A percentile compares a stretch with the other conserved stretches of the same genome.
Conservation (phyloP, 129 eudicot species). For the Chrysanthemum makinoi region DNA sequence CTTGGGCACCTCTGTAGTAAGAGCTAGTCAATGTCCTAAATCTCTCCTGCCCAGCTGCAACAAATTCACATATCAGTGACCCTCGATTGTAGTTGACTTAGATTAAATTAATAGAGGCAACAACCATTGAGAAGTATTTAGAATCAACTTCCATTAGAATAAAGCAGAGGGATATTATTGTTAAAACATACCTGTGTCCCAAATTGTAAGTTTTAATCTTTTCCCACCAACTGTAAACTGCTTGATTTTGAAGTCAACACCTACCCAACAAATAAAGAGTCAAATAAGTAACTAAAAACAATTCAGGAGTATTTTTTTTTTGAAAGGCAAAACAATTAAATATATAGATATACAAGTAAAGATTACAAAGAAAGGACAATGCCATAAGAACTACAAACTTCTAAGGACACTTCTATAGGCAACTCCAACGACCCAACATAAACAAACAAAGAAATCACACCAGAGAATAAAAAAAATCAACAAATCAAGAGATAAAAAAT, state of each 20-base stretch:
- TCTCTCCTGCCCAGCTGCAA: slow-evolving; percentile 94
- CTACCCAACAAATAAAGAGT: slow-evolving; percentile 36
- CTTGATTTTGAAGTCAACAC: slow-evolving; percentile 88
- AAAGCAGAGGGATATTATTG: background rate
- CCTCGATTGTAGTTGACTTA: background rate
- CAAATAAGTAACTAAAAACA: background rate
- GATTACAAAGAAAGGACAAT: too few species aligned
- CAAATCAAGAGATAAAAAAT: too few species aligned
- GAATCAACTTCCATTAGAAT: background rate
- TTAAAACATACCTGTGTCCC: slow-evolving; percentile 77
- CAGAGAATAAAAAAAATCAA: too few species aligned
- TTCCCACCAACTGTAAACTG: slow-evolving; percentile 70
- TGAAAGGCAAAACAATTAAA: too few species aligned
- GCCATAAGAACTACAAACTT: too few species aligned
- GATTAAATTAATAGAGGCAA: background rate
- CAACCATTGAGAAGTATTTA: slow-evolving; percentile 8
- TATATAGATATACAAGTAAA: too few species aligned
- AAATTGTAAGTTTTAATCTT: slow-evolving; percentile 81
- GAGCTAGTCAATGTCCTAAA: slow-evolving; percentile 96
- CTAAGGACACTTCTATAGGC: too few species aligned
- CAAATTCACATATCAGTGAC: slow-evolving; percentile 23
- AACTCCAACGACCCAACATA: too few species aligned
- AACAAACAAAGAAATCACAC: too few species aligned
- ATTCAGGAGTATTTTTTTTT: too few species aligned
- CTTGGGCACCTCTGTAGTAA: slow-evolving; percentile 94